These are phyloP conservation scores for Gelatoporia subvermispora DNA, from an alignment of 768 basidiomycete species.

Conservation along the genomic window DNA sequence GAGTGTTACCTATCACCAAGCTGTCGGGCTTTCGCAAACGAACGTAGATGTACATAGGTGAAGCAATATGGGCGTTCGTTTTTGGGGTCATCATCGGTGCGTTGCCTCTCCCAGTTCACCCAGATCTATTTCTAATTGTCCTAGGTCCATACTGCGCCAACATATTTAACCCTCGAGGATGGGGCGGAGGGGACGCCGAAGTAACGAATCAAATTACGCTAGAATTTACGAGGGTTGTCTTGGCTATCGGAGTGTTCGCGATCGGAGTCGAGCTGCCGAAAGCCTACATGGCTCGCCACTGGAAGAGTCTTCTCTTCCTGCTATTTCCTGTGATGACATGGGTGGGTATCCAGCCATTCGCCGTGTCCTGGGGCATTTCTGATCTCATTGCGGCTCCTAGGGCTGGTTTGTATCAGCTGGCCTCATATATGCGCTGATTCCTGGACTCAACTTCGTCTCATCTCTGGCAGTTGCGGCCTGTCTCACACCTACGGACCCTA, in stretches of 20 bases:
- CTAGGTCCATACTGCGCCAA: slow-evolving; percentile 78
- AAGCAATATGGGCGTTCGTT: slow-evolving; percentile 93
- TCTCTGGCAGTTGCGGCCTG: slow-evolving; percentile 88
- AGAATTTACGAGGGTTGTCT: slow-evolving; percentile 86
- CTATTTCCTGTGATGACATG: slow-evolving; percentile 81
- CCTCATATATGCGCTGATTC: slow-evolving; percentile 89
- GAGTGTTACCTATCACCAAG: neutral
- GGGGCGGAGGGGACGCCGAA: slow-evolving; percentile 49
- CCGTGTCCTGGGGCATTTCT: neutral
- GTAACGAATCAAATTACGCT: slow-evolving; percentile 74
- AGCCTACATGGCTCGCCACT: slow-evolving; percentile 91
- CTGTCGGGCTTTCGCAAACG: neutral
- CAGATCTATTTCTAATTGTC: neutral
- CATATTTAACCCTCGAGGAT: slow-evolving; percentile 77
- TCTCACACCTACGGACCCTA: slow-evolving; percentile 92
- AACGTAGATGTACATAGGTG: slow-evolving; percentile 80
- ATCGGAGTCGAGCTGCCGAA: slow-evolving; percentile 97
- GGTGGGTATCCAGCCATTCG: slow-evolving; percentile 43
- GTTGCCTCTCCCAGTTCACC: slow-evolving; percentile 16
- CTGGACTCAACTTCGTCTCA: slow-evolving; percentile 83
- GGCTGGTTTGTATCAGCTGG: slow-evolving; percentile 94
- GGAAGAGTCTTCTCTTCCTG: slow-evolving; percentile 83
- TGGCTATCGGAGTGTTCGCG: slow-evolving; percentile 96
- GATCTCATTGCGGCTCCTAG: slow-evolving; percentile 31
- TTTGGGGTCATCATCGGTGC: slow-evolving; percentile 87